Evolutionary conservation across 2,329 filamentous ascomycete genomes (phyloP).

Genomic region (Sarocladium kiliense): DNA sequence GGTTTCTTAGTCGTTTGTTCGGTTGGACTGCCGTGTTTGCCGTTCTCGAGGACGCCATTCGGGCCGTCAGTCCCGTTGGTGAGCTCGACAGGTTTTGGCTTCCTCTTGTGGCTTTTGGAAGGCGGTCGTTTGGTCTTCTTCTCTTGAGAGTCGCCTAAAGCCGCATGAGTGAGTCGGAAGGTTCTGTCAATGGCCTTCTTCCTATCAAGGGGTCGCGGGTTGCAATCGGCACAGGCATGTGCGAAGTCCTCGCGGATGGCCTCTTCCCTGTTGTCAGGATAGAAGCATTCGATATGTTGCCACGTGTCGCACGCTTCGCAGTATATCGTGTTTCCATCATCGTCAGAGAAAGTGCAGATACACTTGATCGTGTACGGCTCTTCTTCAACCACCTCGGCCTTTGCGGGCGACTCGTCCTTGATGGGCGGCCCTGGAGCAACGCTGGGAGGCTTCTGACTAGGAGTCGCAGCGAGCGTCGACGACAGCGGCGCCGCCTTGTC

Average conservation of each 20-base stretch:
- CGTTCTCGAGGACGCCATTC: conserved; percentile 50
- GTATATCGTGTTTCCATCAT: conserved; percentile 96
- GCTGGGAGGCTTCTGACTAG: conserved; percentile 45
- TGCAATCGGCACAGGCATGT: conserved; percentile 87
- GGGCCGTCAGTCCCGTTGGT: conserved; percentile 74
- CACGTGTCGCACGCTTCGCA: conserved; percentile 95
- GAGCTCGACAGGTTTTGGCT: conserved; percentile 64
- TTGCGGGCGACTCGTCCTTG: conserved; percentile 37
- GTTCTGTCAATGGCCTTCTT: conserved; percentile 68
- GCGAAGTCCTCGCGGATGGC: conserved; percentile 66
- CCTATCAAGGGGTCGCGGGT: conserved; percentile 68
- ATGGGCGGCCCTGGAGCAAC: conserved; percentile 23
- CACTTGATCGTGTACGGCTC: conserved; percentile 96
- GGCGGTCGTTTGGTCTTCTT: conserved; percentile 70
- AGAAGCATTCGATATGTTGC: conserved; percentile 98
- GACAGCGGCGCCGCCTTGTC: conserved; percentile 49
- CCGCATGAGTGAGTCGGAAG: conserved; percentile 51
- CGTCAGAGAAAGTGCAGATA: conserved; percentile 88
- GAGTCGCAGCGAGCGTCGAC: conserved; percentile 50
- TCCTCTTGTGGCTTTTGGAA: conserved; percentile 85
- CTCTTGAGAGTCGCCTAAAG: conserved; percentile 45
- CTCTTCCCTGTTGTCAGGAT: conserved; percentile 66
- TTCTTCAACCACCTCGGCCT: conserved; percentile 56
- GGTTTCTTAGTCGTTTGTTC: conserved; percentile 64
- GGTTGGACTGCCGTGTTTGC: conserved; percentile 41